A percentile compares a stretch with the other conserved stretches of the same genome.
Evolutionary conservation across 208 protist genomes (phyloP).

Genomic region (Acanthamoeba triangularis): DNA sequence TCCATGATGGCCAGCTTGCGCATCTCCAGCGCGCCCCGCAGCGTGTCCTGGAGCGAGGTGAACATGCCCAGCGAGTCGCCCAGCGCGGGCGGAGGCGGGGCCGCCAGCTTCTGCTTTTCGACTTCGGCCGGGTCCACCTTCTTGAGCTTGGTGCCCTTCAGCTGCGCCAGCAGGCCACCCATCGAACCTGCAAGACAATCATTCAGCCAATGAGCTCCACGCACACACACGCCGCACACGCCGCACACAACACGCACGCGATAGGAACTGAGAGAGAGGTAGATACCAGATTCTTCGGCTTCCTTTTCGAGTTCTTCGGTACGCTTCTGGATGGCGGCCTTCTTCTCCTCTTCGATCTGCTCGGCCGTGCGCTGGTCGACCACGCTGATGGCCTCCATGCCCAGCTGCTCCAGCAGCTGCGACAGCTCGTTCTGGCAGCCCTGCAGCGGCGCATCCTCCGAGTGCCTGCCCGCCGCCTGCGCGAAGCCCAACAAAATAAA

Average conservation of each 20-base stretch:
- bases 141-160: conserved; percentile 33
- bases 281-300: conserved; percentile 19
- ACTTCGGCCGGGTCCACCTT: conserved; percentile 17
- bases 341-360: conserved; percentile 49
- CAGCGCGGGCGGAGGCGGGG: neutral
- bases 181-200: neutral
- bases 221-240: no score
- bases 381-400: conserved; percentile 26
- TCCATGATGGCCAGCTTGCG: conserved; percentile 47
- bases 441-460: neutral
- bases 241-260: neutral
- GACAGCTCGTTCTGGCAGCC: conserved; percentile 17
- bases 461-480: neutral
- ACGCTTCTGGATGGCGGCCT: conserved; percentile 31
- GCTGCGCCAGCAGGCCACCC: conserved; percentile 5
- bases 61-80: conserved; percentile 12
- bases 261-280: neutral
- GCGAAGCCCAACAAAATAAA: neutral
- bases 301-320: conserved; percentile 41
- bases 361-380: conserved; percentile 19
- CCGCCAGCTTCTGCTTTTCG: neutral
- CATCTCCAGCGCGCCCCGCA: conserved; percentile 9
- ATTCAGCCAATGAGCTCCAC: neutral
- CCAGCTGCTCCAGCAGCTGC: conserved; percentile 12
- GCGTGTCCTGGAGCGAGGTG: neutral